Evolutionary conservation across 1,284 basidiomycete genomes (phyloP).

Genomic region (Termitomyces sp.): DNA sequence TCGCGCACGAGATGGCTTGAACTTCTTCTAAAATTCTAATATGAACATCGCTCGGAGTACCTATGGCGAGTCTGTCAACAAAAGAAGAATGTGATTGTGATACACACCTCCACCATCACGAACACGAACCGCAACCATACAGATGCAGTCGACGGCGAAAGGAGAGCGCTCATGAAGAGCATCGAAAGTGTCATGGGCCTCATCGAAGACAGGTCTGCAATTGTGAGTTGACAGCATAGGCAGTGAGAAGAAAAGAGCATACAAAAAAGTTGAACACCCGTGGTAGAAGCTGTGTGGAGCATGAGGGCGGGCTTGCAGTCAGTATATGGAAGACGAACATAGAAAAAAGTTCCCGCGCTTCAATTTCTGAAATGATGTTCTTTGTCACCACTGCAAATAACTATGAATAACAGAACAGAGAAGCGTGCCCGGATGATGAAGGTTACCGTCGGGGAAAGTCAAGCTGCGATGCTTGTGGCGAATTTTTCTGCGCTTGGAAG

Average conservation of each 20-base stretch:
- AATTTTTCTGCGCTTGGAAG: conserved; percentile 67
- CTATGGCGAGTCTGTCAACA: not conserved
- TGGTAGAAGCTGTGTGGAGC: conserved; percentile 63
- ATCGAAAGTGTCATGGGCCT: conserved; percentile 73
- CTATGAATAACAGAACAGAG: conserved; percentile 11
- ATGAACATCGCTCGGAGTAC: conserved; percentile 58
- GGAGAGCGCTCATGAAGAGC: conserved; percentile 75
- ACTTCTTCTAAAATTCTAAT: conserved; percentile 74
- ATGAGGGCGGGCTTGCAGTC: conserved; percentile 10
- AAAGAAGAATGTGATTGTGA: not conserved
- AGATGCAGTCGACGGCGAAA: conserved; percentile 81
- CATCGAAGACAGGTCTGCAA: conserved; percentile 72
- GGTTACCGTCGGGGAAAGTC: conserved; percentile 64
- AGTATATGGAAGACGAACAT: conserved; percentile 48
- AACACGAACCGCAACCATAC: conserved; percentile 85
- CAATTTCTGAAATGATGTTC: conserved; percentile 70
- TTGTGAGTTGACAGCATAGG: not conserved
- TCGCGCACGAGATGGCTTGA: conserved; percentile 77
- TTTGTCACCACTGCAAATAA: conserved; percentile 65
- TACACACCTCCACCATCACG: conserved; percentile 77
- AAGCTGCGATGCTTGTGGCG: conserved; percentile 50
- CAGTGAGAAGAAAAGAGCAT: conserved; percentile 15
- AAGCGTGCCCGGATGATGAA: conserved; percentile 16
- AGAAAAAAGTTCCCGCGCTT: conserved; percentile 79
- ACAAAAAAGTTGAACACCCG: conserved; percentile 84